Evolutionary conservation across 345 rosid genomes (phyloP).

Genomic region (Lepidium sativum): DNA sequence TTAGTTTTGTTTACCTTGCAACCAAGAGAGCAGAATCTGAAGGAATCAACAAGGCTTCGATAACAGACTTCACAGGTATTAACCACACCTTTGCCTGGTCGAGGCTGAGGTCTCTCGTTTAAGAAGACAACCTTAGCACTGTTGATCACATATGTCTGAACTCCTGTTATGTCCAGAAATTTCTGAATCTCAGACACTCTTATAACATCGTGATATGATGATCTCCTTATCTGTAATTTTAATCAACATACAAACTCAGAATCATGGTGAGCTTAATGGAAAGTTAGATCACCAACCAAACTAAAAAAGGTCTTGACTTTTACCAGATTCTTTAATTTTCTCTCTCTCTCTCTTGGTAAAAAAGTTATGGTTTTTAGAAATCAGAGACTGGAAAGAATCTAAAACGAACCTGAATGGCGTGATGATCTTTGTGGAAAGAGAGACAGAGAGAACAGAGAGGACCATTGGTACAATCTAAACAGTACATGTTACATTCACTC

Average conservation of each 20-base stretch:
- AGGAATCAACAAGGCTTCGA: conserved; percentile 91
- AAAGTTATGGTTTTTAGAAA: no score
- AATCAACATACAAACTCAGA: neutral
- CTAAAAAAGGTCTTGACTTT: neutral
- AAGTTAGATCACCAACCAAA: conserved; percentile 3
- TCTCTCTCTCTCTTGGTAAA: neutral
- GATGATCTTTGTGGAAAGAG: conserved; percentile 64
- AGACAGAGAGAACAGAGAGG: conserved; percentile 81
- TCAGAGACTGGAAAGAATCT: neutral
- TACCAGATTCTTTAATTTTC: neutral
- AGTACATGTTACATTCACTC: conserved; percentile 96
- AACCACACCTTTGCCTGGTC: conserved; percentile 92
- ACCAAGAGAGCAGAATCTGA: conserved; percentile 95
- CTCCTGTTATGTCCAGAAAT: conserved; percentile 76
- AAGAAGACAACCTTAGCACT: conserved; percentile 93
- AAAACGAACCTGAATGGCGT: conserved; percentile 61
- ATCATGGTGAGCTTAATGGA: neutral
- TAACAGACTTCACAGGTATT: conserved; percentile 88
- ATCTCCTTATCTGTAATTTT: conserved; percentile 71
- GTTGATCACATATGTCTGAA: conserved; percentile 94
- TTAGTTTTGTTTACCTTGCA: conserved; percentile 64
- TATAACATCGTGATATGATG: conserved; percentile 96
- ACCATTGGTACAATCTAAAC: conserved; percentile 86
- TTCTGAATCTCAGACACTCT: conserved; percentile 89
- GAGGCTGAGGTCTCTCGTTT: conserved; percentile 96